Evolutionary conservation across 2,329 filamentous ascomycete species (phyloP), one percentile per base, ranked within the genome.

Genomic region (Fusarium albidum): DNA sequence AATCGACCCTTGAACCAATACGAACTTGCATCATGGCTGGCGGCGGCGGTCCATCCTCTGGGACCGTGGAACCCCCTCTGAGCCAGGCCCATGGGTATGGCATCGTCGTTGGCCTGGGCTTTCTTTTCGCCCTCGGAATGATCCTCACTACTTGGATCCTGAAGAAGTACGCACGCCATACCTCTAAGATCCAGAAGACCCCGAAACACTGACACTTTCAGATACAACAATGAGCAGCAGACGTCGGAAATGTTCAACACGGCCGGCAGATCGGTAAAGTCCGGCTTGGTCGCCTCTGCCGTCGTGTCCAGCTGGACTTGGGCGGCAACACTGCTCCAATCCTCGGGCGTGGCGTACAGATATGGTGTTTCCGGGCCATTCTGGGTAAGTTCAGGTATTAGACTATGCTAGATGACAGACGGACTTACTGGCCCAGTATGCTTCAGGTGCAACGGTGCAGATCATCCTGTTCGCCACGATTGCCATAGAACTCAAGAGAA

Each of bases 281-380:
- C 91, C 9, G 93, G 92, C 35, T 80, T 96, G 12, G 91, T 96
- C 1, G 90, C 91, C 10, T 90, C 91, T 6, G 92, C 92, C 13
- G 92, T 96, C n/a, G 91, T 96, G 4, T 93, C 89, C 13, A 92
- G 89, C 6, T 96, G 93, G 92, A 96, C 92, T 0, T 96, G 92
- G 92, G 92, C 91, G 1, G 92, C 91, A 17, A 95, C 91, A 0
- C 78, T 94, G 2, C 79, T 95, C 3, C 91, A 95, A 68, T 90
- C 85, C 2, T 88, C 90, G 1, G 84, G 87, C n/a, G 89, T 96
- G 14, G 91, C 90, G 57, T 96, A 96, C 72, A 80, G 85, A 57
- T 94, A 94, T 68, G 90, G 87, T 11, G 81, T 90, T 32, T 81
- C 82, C 0, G 86, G 84, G 12, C 76, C 77, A 9, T 81, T 82